Conservation (phyloP, 257 asterid species). For the Fraxinus quadrangulata region DNA sequence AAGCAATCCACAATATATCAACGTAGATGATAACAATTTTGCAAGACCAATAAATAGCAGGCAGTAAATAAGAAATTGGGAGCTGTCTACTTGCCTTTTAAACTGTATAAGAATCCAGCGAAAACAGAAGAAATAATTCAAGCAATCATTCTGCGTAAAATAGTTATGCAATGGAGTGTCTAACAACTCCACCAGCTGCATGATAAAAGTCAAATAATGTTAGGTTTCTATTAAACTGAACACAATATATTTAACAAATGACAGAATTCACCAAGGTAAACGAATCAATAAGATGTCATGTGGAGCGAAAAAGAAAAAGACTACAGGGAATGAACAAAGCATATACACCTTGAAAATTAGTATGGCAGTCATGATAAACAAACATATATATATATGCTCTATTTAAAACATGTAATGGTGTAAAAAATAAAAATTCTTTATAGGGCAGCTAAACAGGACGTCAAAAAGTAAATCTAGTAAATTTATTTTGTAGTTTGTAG, state of each 20-base stretch:
- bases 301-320: not conserved
- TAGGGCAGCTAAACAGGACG: not conserved
- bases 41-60: not conserved
- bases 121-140: constrained; percentile 95
- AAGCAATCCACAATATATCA: not conserved
- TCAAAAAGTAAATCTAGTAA: not conserved
- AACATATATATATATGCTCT: not conserved
- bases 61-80: not conserved
- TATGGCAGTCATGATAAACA: not conserved
- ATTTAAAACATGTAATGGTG: not conserved
- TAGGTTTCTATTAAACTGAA: constrained; percentile 13
- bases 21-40: not conserved
- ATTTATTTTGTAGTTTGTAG: not conserved
- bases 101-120: constrained; percentile 99
- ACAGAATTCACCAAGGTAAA: constrained; percentile 6
- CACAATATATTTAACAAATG: constrained; percentile 10
- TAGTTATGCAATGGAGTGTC: constrained; percentile 90
- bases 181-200: constrained; percentile 93
- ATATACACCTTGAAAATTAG: not conserved
- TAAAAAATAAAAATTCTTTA: not conserved
- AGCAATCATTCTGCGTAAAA: constrained; percentile 81
- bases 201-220: constrained; percentile 21
- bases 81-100: constrained; percentile 64
- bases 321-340: not conserved
- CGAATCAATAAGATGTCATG: not conserved